These are phyloP conservation scores for Lactifluus piperatus DNA, from an alignment of 768 basidiomycete genomes.

Conservation along the genomic window DNA sequence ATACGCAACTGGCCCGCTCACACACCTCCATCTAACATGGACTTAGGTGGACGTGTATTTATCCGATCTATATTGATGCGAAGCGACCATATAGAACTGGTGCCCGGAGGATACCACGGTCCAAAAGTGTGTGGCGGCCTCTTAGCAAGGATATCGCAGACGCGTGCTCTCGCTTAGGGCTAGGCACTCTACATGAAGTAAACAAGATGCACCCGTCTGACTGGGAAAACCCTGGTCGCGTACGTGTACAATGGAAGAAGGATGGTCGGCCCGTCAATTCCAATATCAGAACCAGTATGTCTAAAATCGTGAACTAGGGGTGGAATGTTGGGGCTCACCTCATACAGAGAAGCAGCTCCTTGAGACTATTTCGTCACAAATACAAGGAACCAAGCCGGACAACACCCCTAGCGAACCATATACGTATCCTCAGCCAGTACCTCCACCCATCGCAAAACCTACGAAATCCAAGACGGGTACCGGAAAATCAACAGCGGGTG, in stretches of 20 bases:
- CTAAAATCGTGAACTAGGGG: not conserved
- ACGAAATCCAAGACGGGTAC: conserved; percentile 22
- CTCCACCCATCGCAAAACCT: conserved; percentile 27
- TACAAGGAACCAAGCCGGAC: conserved; percentile 67
- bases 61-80: conserved; percentile 95
- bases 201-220: conserved; percentile 88
- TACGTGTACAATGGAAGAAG: conserved; percentile 88
- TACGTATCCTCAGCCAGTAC: conserved; percentile 25
- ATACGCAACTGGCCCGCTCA: conserved; percentile 7
- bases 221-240: conserved; percentile 97
- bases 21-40: conserved; percentile 8
- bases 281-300: conserved; percentile 68
- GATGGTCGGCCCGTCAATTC: conserved; percentile 59
- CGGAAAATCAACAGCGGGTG: conserved; percentile 21
- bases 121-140: conserved; percentile 89
- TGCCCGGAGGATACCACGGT: conserved; percentile 70
- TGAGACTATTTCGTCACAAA: conserved; percentile 62
- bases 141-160: conserved; percentile 88
- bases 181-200: conserved; percentile 82
- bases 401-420: conserved; percentile 59
- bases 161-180: conserved; percentile 65
- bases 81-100: conserved; percentile 83
- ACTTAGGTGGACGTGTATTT: conserved; percentile 87
- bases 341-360: conserved; percentile 61
- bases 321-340: not conserved